These are phyloP conservation scores for Neostapfia colusana DNA, from an alignment of 176 grass and related monocot genomes.

Conservation along the genomic window DNA sequence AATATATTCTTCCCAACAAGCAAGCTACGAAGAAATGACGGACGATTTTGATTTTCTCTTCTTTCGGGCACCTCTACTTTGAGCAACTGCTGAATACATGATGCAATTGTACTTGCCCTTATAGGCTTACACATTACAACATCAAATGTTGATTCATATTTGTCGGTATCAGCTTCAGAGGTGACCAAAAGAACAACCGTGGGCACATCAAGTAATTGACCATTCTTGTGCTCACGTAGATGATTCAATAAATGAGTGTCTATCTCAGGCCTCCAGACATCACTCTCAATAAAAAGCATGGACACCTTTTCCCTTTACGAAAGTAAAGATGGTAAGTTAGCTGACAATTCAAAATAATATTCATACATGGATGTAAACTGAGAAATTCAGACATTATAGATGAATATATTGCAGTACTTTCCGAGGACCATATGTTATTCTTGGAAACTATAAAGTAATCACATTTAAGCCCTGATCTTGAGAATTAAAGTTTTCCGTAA, in stretches of 20 bases:
- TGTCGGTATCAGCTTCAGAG: conserved; percentile 65
- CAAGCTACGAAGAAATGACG: conserved; percentile 54
- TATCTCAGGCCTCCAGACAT: conserved; percentile 54
- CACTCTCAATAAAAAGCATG: conserved; percentile 77
- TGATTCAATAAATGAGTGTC: conserved; percentile 56
- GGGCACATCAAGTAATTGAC: conserved; percentile 40
- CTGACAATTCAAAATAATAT: not conserved
- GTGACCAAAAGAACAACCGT: conserved; percentile 74
- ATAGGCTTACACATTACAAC: conserved; percentile 85
- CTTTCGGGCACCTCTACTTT: conserved; percentile 46
- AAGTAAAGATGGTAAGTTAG: not conserved
- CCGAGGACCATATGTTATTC: not conserved
- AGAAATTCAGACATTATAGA: not conserved
- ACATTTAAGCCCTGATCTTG: not conserved
- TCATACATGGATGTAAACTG: not conserved
- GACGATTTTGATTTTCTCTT: conserved; percentile 58
- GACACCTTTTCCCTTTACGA: conserved; percentile 42
- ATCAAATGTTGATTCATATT: conserved; percentile 50
- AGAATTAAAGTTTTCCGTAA: not conserved
- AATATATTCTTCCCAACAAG: conserved; percentile 90
- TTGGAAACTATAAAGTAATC: not conserved
- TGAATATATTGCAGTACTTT: not conserved
- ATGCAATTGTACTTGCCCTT: conserved; percentile 79
- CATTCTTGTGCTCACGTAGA: conserved; percentile 44
- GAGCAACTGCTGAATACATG: conserved; percentile 78